These are phyloP conservation scores for Suillus weaverae DNA, from an alignment of 768 basidiomycete genomes.

Conservation along the genomic window DNA sequence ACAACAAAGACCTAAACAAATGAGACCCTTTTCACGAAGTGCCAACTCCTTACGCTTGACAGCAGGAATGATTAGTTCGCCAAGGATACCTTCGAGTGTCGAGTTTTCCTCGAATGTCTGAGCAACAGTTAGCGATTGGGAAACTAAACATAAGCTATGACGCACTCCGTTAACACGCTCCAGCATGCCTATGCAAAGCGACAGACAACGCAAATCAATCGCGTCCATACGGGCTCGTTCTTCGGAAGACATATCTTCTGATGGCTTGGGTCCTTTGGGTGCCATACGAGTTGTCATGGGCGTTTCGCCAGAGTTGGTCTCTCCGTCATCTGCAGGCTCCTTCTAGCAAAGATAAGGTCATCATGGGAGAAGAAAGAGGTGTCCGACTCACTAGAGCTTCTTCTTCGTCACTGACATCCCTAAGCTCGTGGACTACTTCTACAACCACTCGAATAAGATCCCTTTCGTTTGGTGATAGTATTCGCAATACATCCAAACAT, in stretches of 20 bases:
- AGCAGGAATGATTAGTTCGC: constrained; percentile 88
- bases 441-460: constrained; percentile 89
- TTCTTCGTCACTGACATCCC: constrained; percentile 46
- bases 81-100: constrained; percentile 61
- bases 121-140: background rate
- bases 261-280: constrained; percentile 32
- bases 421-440: constrained; percentile 80
- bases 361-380: constrained; percentile 3
- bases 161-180: constrained; percentile 84
- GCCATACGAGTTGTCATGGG: constrained; percentile 21
- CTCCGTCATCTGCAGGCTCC: constrained; percentile 32
- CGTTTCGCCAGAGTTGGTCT: constrained; percentile 34
- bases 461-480: constrained; percentile 69
- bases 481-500: constrained; percentile 82
- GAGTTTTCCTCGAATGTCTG: constrained; percentile 68
- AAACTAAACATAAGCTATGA: constrained; percentile 9
- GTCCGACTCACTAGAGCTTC: constrained; percentile 31
- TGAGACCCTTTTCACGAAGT: constrained; percentile 64
- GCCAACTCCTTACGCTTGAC: constrained; percentile 82
- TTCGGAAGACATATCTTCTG: constrained; percentile 53
- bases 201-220: constrained; percentile 73
- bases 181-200: constrained; percentile 78
- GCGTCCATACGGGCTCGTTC: constrained; percentile 57
- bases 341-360: constrained; percentile 14
- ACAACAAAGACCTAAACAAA: constrained; percentile 70